Evolutionary conservation across 257 asterid genomes (phyloP).

Genomic region (Buddleja alternifolia): DNA sequence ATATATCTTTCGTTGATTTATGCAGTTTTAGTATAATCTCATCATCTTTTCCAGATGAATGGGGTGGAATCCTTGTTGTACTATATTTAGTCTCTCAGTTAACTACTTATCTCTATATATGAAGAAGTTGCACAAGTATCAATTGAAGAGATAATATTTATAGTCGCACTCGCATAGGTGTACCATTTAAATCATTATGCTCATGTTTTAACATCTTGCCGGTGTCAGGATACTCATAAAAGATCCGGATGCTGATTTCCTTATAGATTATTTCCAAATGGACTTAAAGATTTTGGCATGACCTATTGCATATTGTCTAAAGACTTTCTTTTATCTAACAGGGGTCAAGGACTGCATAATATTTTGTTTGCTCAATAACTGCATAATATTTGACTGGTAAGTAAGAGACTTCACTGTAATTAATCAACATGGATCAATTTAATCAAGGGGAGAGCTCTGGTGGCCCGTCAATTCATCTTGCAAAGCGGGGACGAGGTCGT

Average conservation of each 20-base stretch:
- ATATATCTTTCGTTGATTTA: no score
- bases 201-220: no score
- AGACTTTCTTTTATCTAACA: slow-evolving; percentile 12
- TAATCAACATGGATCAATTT: slow-evolving; percentile 6
- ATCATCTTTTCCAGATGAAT: no score
- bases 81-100: no score
- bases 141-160: no score
- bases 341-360: background rate
- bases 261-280: background rate
- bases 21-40: no score
- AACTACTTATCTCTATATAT: no score
- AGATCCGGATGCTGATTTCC: background rate
- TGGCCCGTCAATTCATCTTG: slow-evolving; percentile 14
- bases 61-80: no score
- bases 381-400: background rate
- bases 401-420: background rate
- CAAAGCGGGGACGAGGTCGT: slow-evolving; percentile 28
- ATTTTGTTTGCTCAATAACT: background rate
- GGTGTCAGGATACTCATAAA: background rate
- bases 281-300: background rate
- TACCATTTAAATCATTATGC: no score
- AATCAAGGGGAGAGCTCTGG: slow-evolving; percentile 32
- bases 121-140: no score
- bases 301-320: background rate
- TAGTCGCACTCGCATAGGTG: no score